A percentile compares a stretch with the other conserved stretches of the same genome.
Conservation (phyloP, 1,139 yeast genomes). For the Candida sanyaensis region DNA sequence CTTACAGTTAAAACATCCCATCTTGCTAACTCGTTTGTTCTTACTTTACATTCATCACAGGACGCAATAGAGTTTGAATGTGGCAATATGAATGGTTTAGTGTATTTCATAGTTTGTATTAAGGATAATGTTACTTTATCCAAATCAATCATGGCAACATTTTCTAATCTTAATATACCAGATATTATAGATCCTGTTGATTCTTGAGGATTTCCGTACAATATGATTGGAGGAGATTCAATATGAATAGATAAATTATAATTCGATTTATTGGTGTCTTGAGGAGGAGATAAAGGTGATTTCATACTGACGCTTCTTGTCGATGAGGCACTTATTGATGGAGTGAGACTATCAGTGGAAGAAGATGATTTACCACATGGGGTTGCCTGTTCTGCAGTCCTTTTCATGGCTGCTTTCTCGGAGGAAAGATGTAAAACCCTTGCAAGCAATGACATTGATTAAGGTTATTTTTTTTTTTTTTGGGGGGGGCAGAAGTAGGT, state of each 20-base stretch:
- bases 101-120: slow-evolving; percentile 66
- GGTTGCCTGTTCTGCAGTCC: slow-evolving; percentile 2
- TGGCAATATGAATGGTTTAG: slow-evolving; percentile 65
- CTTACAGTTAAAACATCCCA: slow-evolving; percentile 81
- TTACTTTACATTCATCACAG: slow-evolving; percentile 60
- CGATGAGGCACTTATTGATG: slow-evolving; percentile 4
- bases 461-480: no score
- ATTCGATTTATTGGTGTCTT: background rate
- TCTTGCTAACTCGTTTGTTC: slow-evolving; percentile 65
- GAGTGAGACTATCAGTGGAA: slow-evolving; percentile 1
- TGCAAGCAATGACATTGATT: slow-evolving; percentile 3
- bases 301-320: background rate
- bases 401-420: slow-evolving; percentile 3
- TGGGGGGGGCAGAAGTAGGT: no score
- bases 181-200: slow-evolving; percentile 85
- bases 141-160: slow-evolving; percentile 35
- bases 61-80: slow-evolving; percentile 42
- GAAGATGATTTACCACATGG: slow-evolving; percentile 7
- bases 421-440: slow-evolving; percentile 6
- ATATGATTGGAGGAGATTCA: slow-evolving; percentile 88
- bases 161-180: slow-evolving; percentile 53
- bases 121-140: slow-evolving; percentile 63
- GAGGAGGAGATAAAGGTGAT: slow-evolving; percentile 7
- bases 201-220: slow-evolving; percentile 77
- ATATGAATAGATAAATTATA: slow-evolving; percentile 54